Base-by-base conservation (phyloP, 306 rosid genomes). In the Quercus ilex region DNA sequence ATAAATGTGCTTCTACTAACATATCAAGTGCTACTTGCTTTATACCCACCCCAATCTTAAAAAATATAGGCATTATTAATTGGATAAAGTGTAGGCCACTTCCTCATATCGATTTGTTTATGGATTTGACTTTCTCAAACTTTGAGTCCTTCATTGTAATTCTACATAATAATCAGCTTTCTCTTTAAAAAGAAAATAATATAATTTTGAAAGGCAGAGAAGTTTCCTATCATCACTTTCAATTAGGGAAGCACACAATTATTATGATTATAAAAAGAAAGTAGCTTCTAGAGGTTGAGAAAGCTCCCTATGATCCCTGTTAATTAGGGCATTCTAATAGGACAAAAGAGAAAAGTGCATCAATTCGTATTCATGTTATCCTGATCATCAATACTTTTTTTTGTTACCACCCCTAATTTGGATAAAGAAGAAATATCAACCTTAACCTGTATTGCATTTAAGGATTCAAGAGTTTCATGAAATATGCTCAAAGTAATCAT, bases 321-420 rank as follows among this genome's bases (percentile, higher is more conserved):
- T 56, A 31, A 75, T 38, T 28, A 74, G 91, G 91, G 85, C 80
- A 86, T 23, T 56, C 6, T 20, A 79, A 83, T 21, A 70, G 55
- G 84, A 82, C 82, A 79, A 79, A 43, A 70, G 31, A 53, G 5
- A 67, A 71, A 68, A 75, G 51, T 26, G 55, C 35, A 43, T 74
- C 58, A 58, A 56, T 69, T 10, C 68, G 77, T 55, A 60, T 59
- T 70, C 80, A 28, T 30, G 46, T 71, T 77, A 79, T 84, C 87
- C 51, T 71, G 53, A 12, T 49, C 46, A 79, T 57, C 75, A 62
- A 23, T 31, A 80, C 82, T 69, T 84, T 78, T 79, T 79, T 65
- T 71, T 68, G 15, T 4, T 25, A 6, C 33, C 31, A 60, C 25
- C 73, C 73, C 55, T 55, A 35, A 69, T 30, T 14, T 62, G 73